Base-by-base conservation (phyloP, 345 rosid species). In the Populus davidiana region DNA sequence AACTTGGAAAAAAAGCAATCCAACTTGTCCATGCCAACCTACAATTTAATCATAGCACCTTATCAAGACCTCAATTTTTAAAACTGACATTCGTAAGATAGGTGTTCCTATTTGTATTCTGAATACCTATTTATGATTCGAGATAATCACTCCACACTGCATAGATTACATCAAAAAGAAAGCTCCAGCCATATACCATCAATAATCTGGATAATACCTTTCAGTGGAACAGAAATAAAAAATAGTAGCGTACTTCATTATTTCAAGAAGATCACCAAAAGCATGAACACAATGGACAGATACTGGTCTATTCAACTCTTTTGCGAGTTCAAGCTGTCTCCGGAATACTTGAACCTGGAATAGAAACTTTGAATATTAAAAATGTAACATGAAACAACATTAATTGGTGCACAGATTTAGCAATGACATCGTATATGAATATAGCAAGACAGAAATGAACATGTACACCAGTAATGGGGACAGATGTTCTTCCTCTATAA, bases 201-300 rank as follows among this genome's bases (percentile, higher is more conserved):
- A 67, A 3, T 4, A 18, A 52, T 50, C 13, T 11, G 39, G 25
- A 7, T 36, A 73, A 81, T 31, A 75, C 2, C 11, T 20, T 12
- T n/a, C 62, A 78, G 35, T 38, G 39, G 10, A 67, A 41, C 10
- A 29, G 36, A 13, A 70, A 76, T 43, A 75, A 33, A 7, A 65
- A 12, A 63, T 9, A 66, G 62, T 56, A 69, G 4, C 83, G 36
- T 90, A 91, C 98, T 89, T 92, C 84, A 93, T 36, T 83, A 86
- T 88, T 82, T 81, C 90, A n/a, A 93, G 98, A 74, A 94, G 86
- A 85, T 92, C 94, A 2, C 96, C 95, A 21, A 84, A 93, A 35
- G 98, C 98, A 70, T 94, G 97, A 43, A 96, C 98, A 87, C 97
- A 96, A 70, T 91, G 97, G 75, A 93, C 47, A 0, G 97, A 91